phyloP scores from a whole-genome alignment of 176 grass and related monocot species.

The Canna indica region DNA sequence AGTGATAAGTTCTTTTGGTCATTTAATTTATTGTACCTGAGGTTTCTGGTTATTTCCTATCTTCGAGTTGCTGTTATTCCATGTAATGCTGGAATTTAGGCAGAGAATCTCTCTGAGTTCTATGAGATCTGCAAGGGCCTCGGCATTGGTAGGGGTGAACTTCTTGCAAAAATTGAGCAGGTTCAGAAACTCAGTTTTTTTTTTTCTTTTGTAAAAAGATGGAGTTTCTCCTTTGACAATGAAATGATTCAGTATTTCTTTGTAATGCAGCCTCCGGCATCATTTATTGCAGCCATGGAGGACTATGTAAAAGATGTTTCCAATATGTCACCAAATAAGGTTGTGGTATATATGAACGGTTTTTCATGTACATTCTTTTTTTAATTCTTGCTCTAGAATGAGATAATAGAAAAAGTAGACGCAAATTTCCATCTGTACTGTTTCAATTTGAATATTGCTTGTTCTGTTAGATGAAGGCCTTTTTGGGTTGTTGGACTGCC shows the following conservation, averaged over 20 bases:
- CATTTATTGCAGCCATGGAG: conserved; percentile 31
- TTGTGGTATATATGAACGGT: conserved; percentile 3
- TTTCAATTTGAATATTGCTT: not conserved
- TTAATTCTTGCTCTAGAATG: not conserved
- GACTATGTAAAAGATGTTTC: conserved; percentile 27
- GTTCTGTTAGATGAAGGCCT: not conserved
- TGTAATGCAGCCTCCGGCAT: conserved; percentile 32
- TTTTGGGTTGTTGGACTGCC: not conserved
- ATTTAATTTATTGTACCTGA: not conserved
- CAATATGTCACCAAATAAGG: not conserved
- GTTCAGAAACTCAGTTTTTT: conserved; percentile 7
- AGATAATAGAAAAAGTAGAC: not conserved
- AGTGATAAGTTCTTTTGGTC: not conserved
- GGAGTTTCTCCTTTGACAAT: not conserved
- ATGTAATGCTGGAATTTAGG: conserved; percentile 20
- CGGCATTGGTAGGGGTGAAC: conserved; percentile 18
- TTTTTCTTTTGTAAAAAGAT: not conserved
- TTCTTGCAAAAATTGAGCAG: conserved; percentile 36
- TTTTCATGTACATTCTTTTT: not conserved
- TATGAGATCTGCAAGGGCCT: conserved; percentile 35
- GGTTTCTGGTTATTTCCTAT: not conserved
- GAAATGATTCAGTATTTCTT: conserved; percentile 8
- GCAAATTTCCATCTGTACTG: not conserved
- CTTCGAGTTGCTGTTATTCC: not conserved
- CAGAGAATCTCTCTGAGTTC: conserved; percentile 28